Evolutionary conservation across 768 basidiomycete species (phyloP).

Genomic region (Lentinula lateritia): DNA sequence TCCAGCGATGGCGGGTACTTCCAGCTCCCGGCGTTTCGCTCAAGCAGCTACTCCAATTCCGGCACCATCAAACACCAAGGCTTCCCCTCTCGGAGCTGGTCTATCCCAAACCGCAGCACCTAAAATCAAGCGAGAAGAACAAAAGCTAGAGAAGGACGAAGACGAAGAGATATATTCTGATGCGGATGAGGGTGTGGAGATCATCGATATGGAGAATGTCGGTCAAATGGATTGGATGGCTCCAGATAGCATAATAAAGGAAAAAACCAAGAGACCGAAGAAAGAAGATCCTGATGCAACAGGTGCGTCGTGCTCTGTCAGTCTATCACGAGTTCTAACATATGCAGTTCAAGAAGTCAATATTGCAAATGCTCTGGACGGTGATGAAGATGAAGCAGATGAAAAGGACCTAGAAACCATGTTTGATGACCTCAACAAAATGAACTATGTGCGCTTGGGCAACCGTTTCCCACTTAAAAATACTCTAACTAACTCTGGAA

Average conservation of each 20-base stretch:
- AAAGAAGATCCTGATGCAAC: conserved; percentile 33
- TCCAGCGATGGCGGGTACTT: conserved; percentile 61
- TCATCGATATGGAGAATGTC: conserved; percentile 78
- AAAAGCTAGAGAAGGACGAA: conserved; percentile 20
- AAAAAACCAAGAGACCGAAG: conserved; percentile 37
- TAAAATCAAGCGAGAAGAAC: conserved; percentile 38
- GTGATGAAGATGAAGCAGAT: conserved; percentile 65
- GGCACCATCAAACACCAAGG: conserved; percentile 40
- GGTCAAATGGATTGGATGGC: conserved; percentile 85
- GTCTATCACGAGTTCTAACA: neutral
- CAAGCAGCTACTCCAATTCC: conserved; percentile 49
- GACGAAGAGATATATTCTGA: conserved; percentile 78
- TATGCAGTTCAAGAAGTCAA: conserved; percentile 31
- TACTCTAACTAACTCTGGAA: neutral
- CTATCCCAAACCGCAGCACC: conserved; percentile 48
- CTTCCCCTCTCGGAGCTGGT: conserved; percentile 37
- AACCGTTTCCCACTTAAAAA: neutral
- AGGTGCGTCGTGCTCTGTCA: neutral
- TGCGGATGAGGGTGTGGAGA: conserved; percentile 83
- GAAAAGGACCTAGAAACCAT: conserved; percentile 79
- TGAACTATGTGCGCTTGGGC: conserved; percentile 19
- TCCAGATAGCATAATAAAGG: conserved; percentile 63
- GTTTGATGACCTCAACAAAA: conserved; percentile 57
- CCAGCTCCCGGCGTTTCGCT: conserved; percentile 38
- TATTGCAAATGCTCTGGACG: conserved; percentile 55